phyloP scores from a whole-genome alignment of 352 stramenopile genomes.

The Phytopythium ostracodes region DNA sequence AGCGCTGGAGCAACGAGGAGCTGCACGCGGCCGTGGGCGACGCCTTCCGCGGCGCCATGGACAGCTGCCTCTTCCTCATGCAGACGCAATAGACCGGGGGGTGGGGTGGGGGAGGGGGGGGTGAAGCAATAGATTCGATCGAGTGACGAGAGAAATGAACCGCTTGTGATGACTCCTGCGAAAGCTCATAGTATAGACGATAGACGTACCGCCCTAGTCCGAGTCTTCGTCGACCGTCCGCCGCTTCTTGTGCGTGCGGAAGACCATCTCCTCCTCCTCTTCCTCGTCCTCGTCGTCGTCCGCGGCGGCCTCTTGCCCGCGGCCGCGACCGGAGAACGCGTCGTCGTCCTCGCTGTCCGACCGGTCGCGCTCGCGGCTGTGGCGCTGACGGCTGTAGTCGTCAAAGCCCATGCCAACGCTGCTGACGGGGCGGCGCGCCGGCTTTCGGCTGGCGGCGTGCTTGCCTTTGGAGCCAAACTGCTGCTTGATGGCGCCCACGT shows the following conservation, averaged over 20 bases:
- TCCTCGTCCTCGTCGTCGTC: conserved; percentile 75
- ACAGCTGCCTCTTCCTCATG: conserved; percentile 73
- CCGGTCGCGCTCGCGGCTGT: conserved; percentile 44
- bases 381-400: conserved; percentile 54
- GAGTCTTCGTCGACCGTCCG: conserved; percentile 84
- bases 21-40: conserved; percentile 65
- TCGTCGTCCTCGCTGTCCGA: conserved; percentile 71
- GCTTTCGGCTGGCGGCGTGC: conserved; percentile 22
- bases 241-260: conserved; percentile 72
- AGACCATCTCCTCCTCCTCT: conserved; percentile 70
- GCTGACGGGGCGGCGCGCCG: conserved; percentile 27
- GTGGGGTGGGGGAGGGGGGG: too few species aligned
- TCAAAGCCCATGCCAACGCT: conserved; percentile 72
- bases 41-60: conserved; percentile 62
- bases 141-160: neutral
- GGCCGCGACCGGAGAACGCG: conserved; percentile 6
- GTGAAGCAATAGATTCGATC: neutral
- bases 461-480: conserved; percentile 67
- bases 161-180: neutral
- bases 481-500: conserved; percentile 82
- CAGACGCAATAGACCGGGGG: conserved; percentile 39
- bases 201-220: conserved; percentile 31
- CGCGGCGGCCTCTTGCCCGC: conserved; percentile 21
- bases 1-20: conserved; percentile 32
- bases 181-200: conserved; percentile 1